Base-by-base conservation (phyloP, 2,329 filamentous ascomycete species). In the Neocucurbitaria cava region DNA sequence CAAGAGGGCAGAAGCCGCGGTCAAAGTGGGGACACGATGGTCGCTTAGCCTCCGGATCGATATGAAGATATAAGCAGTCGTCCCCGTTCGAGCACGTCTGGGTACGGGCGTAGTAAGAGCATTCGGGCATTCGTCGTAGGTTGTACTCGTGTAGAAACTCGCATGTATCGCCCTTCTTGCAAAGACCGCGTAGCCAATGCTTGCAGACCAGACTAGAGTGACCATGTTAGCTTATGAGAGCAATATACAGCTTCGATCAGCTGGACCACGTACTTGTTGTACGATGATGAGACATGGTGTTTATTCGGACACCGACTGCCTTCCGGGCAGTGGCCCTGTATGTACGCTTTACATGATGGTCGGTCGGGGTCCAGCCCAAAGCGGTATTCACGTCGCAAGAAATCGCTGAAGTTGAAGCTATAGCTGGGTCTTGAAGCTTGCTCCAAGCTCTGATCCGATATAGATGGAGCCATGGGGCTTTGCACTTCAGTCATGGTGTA, bases 91-190 rank as follows among this genome's bases (percentile, higher is more conserved):
- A 91, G 79, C 95, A 99, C 76, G 96, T 97, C 51, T 92, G 92
- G 72, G 95, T 96, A 57, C 92, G 86, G 53, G 92, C 88, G 78
- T 94, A 98, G 78, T 96, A 96, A 72, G 96, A 96, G 80, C 95
- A 99, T 80, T 98, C 95, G 59, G 95, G 93, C 92, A 98, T 98
- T 77, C 95, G 93, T 61, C 95, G 88, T 65, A 99, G 85, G 79
- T 99, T 98, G 82, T 97, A 99, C 79, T 98, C 95, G 83, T 99
- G 95, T 44, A 98, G 83, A 71, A 98, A 99, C 81, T 99, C 95
- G 87, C 95, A 99, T 65, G 88, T 87, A 72, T 97, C 89, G 69
- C 94, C 95, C 79, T 98, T 98, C 75, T 99, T 99, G 83, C 95
- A 99, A 18, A 99, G 86, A 0, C 93, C 94, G 62, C 96, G 91